A percentile compares a stretch with the other conserved stretches of the same genome.
Conservation (phyloP, 31 red algal species). For the Bonnemaisonia californica region DNA sequence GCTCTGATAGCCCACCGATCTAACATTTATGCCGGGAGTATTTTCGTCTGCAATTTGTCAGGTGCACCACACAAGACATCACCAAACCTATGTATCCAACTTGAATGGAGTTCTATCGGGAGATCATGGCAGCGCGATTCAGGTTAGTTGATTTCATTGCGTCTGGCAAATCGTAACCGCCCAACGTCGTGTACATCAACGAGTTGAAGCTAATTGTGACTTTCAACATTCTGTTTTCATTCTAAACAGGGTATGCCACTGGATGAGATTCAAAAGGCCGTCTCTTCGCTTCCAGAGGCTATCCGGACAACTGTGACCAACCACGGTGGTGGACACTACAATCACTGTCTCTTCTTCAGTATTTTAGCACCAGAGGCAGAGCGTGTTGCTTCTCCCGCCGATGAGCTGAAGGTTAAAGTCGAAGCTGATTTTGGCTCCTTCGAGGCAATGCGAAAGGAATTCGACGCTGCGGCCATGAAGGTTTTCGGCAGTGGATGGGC, state of each 20-base stretch:
- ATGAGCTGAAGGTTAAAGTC: slow-evolving; percentile 75
- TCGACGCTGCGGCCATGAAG: slow-evolving; percentile 76
- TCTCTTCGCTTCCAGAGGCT: slow-evolving; percentile 32
- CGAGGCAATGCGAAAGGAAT: slow-evolving; percentile 79
- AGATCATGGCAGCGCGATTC: slow-evolving; percentile 53
- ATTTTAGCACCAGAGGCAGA: slow-evolving; percentile 52
- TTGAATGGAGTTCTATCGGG: slow-evolving; percentile 79
- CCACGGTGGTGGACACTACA: slow-evolving; percentile 87
- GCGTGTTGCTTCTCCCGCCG: slow-evolving; percentile 46
- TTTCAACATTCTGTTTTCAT: neutral
- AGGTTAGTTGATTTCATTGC: slow-evolving; percentile 10
- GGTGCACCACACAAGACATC: slow-evolving; percentile 83
- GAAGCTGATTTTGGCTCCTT: slow-evolving; percentile 77
- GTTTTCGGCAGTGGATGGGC: slow-evolving; percentile 92
- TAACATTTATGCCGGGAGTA: neutral
- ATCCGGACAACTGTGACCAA: slow-evolving; percentile 78
- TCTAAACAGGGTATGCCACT: slow-evolving; percentile 60
- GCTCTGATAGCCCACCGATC: neutral
- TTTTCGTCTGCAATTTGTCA: too few species aligned
- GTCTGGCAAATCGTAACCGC: too few species aligned
- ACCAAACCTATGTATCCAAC: slow-evolving; percentile 87
- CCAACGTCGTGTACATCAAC: too few species aligned
- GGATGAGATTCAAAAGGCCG: slow-evolving; percentile 70
- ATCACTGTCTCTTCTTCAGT: slow-evolving; percentile 87
- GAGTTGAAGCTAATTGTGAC: too few species aligned